These are phyloP conservation scores for Tuber magnatum DNA, from an alignment of 495 filamentous ascomycete species.

Conservation along the genomic window DNA sequence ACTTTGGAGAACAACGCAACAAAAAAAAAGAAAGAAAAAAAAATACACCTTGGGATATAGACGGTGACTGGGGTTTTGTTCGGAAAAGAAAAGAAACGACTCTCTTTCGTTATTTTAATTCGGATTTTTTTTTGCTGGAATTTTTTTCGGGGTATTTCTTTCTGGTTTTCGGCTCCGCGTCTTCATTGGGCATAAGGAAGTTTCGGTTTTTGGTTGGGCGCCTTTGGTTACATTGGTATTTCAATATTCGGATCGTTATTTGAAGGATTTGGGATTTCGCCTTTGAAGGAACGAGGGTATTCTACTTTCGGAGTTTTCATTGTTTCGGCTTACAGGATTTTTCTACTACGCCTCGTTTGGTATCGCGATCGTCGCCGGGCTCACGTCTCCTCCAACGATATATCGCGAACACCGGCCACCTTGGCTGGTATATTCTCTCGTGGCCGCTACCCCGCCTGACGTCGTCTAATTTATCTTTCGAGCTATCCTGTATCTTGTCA, in stretches of 20 bases:
- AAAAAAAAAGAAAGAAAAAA: neutral
- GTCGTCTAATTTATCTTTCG: neutral
- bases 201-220: conserved; percentile 18
- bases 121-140: conserved; percentile 1
- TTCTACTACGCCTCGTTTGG: neutral
- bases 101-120: conserved; percentile 2
- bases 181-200: conserved; percentile 17
- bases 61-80: conserved; percentile 1
- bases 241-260: conserved; percentile 11
- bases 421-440: neutral
- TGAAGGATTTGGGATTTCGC: conserved; percentile 15
- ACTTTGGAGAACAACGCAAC: neutral
- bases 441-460: neutral
- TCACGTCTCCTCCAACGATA: neutral
- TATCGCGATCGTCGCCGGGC: neutral
- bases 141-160: conserved; percentile 21
- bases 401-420: neutral
- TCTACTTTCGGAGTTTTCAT: neutral
- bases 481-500: neutral
- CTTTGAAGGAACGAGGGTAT: neutral
- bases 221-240: conserved; percentile 19
- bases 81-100: neutral
- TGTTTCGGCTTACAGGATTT: neutral
- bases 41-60: neutral
- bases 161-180: conserved; percentile 24